phyloP scores from a whole-genome alignment of 768 basidiomycete genomes.

The Pisolithus orientalis region DNA sequence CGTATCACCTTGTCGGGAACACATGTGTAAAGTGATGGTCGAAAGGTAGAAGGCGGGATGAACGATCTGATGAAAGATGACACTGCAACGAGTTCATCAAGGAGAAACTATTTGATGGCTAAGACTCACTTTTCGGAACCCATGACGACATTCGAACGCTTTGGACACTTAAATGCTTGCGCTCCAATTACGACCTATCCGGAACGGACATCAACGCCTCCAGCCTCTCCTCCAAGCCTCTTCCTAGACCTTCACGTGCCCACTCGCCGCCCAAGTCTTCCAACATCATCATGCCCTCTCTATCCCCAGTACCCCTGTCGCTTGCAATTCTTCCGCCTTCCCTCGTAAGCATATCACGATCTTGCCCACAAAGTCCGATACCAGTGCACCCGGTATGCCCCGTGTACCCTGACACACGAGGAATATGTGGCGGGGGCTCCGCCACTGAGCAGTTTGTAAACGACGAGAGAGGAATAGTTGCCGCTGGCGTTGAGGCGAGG shows the following conservation, averaged over 20 bases:
- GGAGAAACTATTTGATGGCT: too few species aligned
- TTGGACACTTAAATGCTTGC: not conserved
- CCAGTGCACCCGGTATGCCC: conserved; percentile 5
- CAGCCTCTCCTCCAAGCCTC: conserved; percentile 76
- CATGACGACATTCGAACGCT: not conserved
- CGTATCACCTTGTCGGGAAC: too few species aligned
- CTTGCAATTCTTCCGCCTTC: not conserved
- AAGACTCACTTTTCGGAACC: too few species aligned
- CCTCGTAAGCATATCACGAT: not conserved
- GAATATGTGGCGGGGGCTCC: conserved; percentile 72
- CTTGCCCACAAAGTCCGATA: not conserved
- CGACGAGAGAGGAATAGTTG: conserved; percentile 63
- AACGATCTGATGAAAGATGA: too few species aligned
- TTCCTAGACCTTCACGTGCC: conserved; percentile 80
- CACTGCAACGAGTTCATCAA: too few species aligned
- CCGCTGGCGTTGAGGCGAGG: conserved; percentile 67
- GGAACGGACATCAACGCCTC: conserved; percentile 46
- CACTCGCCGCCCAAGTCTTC: conserved; percentile 80
- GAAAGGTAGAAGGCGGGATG: too few species aligned
- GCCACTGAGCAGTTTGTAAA: conserved; percentile 58
- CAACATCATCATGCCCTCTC: conserved; percentile 39
- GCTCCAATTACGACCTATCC: conserved; percentile 14
- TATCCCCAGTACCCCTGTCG: conserved; percentile 18
- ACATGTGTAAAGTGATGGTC: too few species aligned
- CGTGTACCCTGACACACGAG: conserved; percentile 45